Base-by-base conservation (phyloP, 1,284 basidiomycete species). In the Marasmius fiardii region DNA sequence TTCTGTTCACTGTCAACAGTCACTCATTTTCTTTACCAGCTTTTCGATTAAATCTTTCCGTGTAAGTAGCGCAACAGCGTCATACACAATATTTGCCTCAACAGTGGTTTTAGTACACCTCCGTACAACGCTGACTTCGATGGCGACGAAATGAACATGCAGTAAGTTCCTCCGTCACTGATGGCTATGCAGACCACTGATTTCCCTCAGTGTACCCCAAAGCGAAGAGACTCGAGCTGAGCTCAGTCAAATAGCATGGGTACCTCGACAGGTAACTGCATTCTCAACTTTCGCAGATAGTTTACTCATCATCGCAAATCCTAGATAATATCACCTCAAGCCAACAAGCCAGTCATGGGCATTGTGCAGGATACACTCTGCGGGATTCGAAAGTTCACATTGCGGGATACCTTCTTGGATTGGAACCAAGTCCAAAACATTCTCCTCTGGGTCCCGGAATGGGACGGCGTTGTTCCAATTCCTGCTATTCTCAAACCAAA, bases 141-240 rank as follows among this genome's bases (percentile, higher is more conserved):
- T 70, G 97, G 97, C 67, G 97, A 99, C 71, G 96, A 99, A 74
- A 99, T 99, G 97, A 99, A 99, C 76, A 93, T 99, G 90, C 95
- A 97, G 92, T 94, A 82, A 54, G 90, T 85, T 18, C 34, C 52
- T 10, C 16, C 21, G 43, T 28, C 14, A 31, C 39, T 11, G 14
- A 49, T 53, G 33, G 37, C 60, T 57, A 28, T 61, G 49, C 11
- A 48, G 14, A 2, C 6, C 28, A 26, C 12, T 21, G 39, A 43
- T 59, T 58, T 49, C 55, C 65, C 52, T 26, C 59, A 95, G 92
- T 71, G 91, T 99, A 35, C 97, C 97, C 8, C 97, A 99, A 72
- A 95, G 92, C 59, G 96, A 99, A 74, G 97, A 99, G 74, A 98
- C 96, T n/a, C 85, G 96, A 55, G 96, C 97, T 0, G 97, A 99